Evolutionary conservation across 2,329 filamentous ascomycete genomes (phyloP), one percentile per base, ranked within the genome.

Genomic region (Ophiostoma pallidulum): DNA sequence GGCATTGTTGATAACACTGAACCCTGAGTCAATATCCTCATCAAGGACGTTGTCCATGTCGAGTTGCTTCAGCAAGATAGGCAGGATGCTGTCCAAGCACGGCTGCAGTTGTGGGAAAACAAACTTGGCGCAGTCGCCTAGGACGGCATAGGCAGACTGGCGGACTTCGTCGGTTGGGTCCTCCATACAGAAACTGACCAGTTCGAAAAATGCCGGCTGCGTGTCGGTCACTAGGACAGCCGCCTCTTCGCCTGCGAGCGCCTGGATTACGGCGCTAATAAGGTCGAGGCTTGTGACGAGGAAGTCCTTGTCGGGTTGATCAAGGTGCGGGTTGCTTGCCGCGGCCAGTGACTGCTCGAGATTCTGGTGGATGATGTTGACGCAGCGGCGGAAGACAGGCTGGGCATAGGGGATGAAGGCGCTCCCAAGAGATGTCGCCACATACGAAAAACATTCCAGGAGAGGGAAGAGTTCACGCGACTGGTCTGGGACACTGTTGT

Each of bases 1-100:
- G 19, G 92, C 91, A 62, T 98, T 98, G 74, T 97, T 98, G 51
- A 97, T 82, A 26, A 97, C 90, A 51, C 89, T 88, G 63, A 95
- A 96, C 13, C 82, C 83, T 16, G 79, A 84, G 54, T 94, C 87
- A 40, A 88, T 80, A 51, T 89, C 85, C 57, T 94, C 87, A 51
- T 90, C 84, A 16, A 80, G 66, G 43, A 89, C 77, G 47, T 74
- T 74, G 52, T 89, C 84, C 55, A 95, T 71, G 55, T 97, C 90
- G 24, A 98, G 78, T 62, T 97, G 90, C 58, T 81, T 79, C 54
- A 96, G 77, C n/a, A 96, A 69, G 41, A 91, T 80, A 1, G 87
- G 85, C 61, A 97, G 69, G 47, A 97, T 74, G 12, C 73, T 78
- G 2, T 78, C 74, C 13, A 98, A 71, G 56, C 82, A 85, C 3